Evolutionary conservation across 352 stramenopile genomes (phyloP).

Genomic region (Blastocystis sp.): DNA sequence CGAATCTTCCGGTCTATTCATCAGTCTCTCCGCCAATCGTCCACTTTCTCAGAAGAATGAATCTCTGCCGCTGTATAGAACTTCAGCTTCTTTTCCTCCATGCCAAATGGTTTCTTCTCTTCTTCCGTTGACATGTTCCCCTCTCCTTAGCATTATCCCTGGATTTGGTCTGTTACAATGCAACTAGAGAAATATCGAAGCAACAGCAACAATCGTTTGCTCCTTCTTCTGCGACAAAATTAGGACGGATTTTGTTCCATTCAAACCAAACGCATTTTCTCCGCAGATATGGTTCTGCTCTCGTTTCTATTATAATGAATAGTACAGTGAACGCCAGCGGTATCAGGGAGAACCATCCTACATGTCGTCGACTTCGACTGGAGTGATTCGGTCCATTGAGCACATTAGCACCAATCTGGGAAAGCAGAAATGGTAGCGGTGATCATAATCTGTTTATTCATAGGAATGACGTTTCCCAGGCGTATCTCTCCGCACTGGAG

Average conservation of each 20-base stretch:
- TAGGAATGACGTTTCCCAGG: constrained; percentile 16
- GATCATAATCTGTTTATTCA: neutral
- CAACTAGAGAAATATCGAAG: too few relatives aligned
- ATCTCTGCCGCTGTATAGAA: constrained; percentile 46
- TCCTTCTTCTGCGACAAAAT: neutral
- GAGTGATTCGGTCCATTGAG: constrained; percentile 43
- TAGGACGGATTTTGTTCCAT: neutral
- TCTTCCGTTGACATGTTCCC: neutral
- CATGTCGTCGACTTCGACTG: constrained; percentile 25
- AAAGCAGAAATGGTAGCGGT: neutral
- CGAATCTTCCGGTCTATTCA: neutral
- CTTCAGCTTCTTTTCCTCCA: constrained; percentile 13
- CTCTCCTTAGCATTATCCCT: constrained; percentile 4
- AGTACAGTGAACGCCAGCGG: constrained; percentile 20
- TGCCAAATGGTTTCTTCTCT: neutral
- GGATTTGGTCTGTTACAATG: neutral
- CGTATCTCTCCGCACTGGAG: constrained; percentile 1
- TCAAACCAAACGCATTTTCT: neutral
- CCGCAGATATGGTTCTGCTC: constrained; percentile 11
- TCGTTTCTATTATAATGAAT: neutral
- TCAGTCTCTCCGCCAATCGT: neutral
- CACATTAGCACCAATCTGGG: constrained; percentile 10
- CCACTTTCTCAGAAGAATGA: constrained; percentile 12
- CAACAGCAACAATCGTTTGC: too few relatives aligned
- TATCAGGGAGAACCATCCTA: constrained; percentile 54